Percentiles rank a stretch among this genome's conserved stretches.
Conservation (phyloP, 169 alveolate genomes). For the Plasmodium fragile region DNA sequence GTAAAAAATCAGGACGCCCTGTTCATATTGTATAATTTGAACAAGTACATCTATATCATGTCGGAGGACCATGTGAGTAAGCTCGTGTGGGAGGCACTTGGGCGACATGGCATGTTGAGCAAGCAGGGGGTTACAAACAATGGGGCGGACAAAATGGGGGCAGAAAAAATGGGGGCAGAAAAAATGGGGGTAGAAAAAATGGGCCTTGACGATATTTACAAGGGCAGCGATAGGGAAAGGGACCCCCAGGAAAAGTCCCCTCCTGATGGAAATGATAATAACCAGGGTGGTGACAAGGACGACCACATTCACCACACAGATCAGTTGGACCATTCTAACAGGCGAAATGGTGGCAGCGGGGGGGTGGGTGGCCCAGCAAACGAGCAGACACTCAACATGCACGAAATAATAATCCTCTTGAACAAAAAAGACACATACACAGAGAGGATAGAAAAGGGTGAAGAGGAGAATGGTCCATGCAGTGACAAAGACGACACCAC, state of each 20-base stretch:
- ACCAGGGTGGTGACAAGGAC: background rate
- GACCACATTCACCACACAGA: background rate
- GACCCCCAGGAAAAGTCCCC: background rate
- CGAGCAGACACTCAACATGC: background rate
- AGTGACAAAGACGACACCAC: background rate
- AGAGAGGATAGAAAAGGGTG: slow-evolving; percentile 18
- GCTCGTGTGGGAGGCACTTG: slow-evolving; percentile 31
- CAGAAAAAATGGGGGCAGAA: background rate
- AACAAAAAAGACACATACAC: slow-evolving; percentile 2
- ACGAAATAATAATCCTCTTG: slow-evolving; percentile 11
- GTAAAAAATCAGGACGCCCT: background rate
- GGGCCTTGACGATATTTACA: background rate
- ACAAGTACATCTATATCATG: slow-evolving; percentile 30
- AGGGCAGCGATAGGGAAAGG: background rate
- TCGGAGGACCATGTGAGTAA: slow-evolving; percentile 34
- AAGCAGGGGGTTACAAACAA: background rate
- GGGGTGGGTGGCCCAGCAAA: background rate
- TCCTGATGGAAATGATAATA: background rate
- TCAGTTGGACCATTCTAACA: background rate
- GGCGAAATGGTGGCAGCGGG: background rate
- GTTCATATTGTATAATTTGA: slow-evolving; percentile 39
- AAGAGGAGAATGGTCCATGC: background rate
- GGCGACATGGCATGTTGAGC: background rate
- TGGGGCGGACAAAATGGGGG: background rate
- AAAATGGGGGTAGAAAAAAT: background rate